These are phyloP conservation scores for Claviceps sp. DNA, from an alignment of 2,329 filamentous ascomycete species.

Conservation along the genomic window DNA sequence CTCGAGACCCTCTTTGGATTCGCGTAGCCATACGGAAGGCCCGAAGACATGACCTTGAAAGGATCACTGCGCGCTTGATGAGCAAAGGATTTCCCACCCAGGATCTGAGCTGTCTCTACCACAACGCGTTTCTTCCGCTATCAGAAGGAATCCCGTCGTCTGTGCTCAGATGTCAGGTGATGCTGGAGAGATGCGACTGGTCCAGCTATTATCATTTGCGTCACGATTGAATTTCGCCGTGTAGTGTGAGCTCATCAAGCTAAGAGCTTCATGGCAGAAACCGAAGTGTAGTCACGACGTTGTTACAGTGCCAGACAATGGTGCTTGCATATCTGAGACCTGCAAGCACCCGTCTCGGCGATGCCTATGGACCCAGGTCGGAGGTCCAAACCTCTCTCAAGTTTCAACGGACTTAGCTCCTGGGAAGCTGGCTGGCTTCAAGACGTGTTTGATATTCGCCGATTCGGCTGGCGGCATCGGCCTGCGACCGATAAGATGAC, in stretches of 20 bases:
- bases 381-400: background rate
- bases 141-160: background rate
- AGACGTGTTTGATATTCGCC: conserved; percentile 4
- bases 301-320: conserved; percentile 1
- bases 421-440: background rate
- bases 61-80: background rate
- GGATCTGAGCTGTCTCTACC: background rate
- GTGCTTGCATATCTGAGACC: conserved; percentile 6
- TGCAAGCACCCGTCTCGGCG: conserved; percentile 11
- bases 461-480: conserved; percentile 6
- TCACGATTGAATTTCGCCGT: background rate
- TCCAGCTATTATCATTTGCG: background rate
- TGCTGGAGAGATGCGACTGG: background rate
- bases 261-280: conserved; percentile 3
- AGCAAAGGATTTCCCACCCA: background rate
- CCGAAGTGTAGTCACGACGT: background rate
- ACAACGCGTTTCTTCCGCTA: background rate
- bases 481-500: conserved; percentile 3
- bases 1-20: conserved; percentile 1
- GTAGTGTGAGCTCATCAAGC: conserved; percentile 4
- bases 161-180: background rate
- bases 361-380: conserved; percentile 7
- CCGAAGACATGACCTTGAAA: conserved; percentile 2
- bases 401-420: background rate
- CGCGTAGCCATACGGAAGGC: conserved; percentile 6